Evolutionary conservation across 768 basidiomycete genomes (phyloP).

Genomic region (Suillus bovinus): DNA sequence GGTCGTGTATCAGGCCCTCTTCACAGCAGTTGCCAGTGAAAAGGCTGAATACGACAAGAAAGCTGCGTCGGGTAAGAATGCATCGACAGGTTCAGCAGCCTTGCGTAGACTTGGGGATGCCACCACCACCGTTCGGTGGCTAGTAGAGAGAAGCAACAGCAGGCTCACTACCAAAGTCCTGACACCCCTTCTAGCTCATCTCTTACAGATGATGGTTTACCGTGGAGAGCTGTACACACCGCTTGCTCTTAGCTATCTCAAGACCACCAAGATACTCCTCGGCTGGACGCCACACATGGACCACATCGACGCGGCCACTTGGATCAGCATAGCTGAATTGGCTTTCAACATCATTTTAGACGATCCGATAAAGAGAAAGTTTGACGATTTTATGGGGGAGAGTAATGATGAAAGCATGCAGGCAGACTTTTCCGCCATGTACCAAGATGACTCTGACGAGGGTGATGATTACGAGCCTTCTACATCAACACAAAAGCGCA

Average conservation of each 20-base stretch:
- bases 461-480: conserved; percentile 27
- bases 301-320: conserved; percentile 59
- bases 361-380: conserved; percentile 41
- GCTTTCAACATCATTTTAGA: conserved; percentile 79
- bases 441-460: conserved; percentile 33
- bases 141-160: conserved; percentile 63
- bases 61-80: conserved; percentile 42
- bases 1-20: conserved; percentile 71
- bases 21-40: conserved; percentile 64
- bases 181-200: conserved; percentile 60
- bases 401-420: conserved; percentile 18
- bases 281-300: conserved; percentile 77
- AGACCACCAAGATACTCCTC: conserved; percentile 68
- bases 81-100: conserved; percentile 45
- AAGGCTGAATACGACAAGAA: conserved; percentile 46
- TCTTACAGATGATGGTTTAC: conserved; percentile 59
- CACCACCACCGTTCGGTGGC: conserved; percentile 68
- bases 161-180: conserved; percentile 56
- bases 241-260: conserved; percentile 79
- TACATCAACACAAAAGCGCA: conserved; percentile 20
- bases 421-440: conserved; percentile 29
- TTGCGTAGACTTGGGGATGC: conserved; percentile 64
- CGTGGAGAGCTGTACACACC: conserved; percentile 55
- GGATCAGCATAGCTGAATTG: conserved; percentile 69
- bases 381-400: conserved; percentile 22